These are phyloP conservation scores for Bruguiera sexangula DNA, from an alignment of 345 rosid genomes.

Conservation along the genomic window DNA sequence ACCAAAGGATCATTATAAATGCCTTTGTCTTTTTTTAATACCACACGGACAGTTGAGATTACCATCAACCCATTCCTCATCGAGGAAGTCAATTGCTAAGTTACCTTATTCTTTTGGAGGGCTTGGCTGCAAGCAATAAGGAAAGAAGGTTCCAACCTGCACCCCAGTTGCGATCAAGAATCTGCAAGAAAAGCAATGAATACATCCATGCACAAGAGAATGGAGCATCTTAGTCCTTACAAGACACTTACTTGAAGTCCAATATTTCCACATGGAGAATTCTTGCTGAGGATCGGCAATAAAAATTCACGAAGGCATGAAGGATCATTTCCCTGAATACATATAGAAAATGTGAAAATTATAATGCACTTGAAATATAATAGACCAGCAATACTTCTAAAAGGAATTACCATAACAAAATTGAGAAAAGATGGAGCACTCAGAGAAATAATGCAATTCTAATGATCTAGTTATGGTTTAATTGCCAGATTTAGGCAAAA, in stretches of 20 bases:
- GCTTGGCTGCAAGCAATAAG: slow-evolving; percentile 67
- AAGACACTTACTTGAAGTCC: slow-evolving; percentile 69
- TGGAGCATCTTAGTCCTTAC: neutral
- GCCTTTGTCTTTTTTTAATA: neutral
- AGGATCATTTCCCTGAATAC: slow-evolving; percentile 81
- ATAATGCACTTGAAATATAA: neutral
- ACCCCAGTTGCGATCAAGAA: slow-evolving; percentile 94
- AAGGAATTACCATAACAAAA: neutral
- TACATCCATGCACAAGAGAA: neutral
- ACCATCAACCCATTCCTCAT: no score
- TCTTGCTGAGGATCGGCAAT: slow-evolving; percentile 52
- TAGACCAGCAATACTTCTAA: neutral
- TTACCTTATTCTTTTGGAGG: slow-evolving; percentile 79
- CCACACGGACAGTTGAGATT: no score
- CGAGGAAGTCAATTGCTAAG: neutral
- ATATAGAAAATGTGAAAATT: neutral
- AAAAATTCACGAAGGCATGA: slow-evolving; percentile 85
- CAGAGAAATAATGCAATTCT: neutral
- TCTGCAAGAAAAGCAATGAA: slow-evolving; percentile 39
- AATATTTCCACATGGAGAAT: slow-evolving; percentile 59
- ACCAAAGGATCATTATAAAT: neutral
- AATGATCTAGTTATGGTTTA: no score
- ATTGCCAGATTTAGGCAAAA: neutral
- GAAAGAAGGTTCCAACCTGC: slow-evolving; percentile 96
- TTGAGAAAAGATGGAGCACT: no score